Conservation (phyloP, 495 filamentous ascomycete genomes). For the Jackrogersella minutella region DNA sequence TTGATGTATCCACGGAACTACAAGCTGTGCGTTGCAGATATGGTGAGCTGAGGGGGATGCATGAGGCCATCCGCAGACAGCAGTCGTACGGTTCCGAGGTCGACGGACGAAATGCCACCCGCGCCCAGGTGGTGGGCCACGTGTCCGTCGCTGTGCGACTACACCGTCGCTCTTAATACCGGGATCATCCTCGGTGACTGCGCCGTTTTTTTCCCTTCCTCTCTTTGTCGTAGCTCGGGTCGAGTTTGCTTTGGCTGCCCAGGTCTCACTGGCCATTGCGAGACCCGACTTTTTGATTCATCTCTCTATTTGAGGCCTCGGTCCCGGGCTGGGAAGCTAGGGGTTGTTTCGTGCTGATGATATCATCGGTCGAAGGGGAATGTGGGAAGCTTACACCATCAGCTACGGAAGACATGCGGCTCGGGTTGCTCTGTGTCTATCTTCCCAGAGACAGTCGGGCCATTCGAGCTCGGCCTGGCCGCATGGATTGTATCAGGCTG, state of each 20-base stretch:
- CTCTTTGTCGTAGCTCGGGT: background rate
- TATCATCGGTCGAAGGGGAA: slow-evolving; percentile 1
- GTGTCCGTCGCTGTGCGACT: slow-evolving; percentile 35
- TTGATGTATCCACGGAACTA: no score
- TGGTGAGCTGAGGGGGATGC: background rate
- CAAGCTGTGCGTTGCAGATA: no score
- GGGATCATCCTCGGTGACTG: slow-evolving; percentile 33
- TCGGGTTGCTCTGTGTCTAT: background rate
- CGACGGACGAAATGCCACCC: background rate
- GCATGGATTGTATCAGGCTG: background rate
- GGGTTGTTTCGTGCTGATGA: slow-evolving; percentile 4
- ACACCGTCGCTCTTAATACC: slow-evolving; percentile 19
- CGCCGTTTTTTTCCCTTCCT: background rate
- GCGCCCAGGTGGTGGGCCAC: slow-evolving; percentile 16
- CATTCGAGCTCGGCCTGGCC: slow-evolving; percentile 13
- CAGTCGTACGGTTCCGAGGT: background rate
- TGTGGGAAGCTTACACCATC: background rate
- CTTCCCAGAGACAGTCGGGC: background rate
- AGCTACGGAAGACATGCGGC: background rate
- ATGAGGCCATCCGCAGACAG: background rate
- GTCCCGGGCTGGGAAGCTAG: slow-evolving; percentile 4
- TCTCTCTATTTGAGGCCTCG: background rate
- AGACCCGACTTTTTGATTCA: slow-evolving; percentile 2
- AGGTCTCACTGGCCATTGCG: background rate
- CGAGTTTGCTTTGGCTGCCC: background rate